These are phyloP conservation scores for Quercus aquifolioides DNA, from an alignment of 306 rosid genomes.

Conservation along the genomic window DNA sequence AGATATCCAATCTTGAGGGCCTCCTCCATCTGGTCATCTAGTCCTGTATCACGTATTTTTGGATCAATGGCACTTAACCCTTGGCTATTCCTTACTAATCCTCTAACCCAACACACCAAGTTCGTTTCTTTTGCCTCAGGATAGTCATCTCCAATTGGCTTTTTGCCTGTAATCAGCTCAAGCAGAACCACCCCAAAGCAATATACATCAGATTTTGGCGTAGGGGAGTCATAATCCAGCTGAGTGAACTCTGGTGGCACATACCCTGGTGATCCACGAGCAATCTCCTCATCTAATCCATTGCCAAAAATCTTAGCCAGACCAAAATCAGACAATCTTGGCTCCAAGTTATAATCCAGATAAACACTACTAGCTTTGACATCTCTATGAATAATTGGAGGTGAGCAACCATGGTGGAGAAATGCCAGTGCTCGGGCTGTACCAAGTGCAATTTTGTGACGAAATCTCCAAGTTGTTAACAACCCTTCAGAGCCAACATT, in stretches of 20 bases:
- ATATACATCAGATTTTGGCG: conserved; percentile 88
- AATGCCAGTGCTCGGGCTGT: conserved; percentile 91
- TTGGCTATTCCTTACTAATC: conserved; percentile 65
- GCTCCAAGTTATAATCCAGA: conserved; percentile 85
- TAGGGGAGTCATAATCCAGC: conserved; percentile 58
- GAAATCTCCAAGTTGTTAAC: conserved; percentile 82
- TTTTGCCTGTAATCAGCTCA: conserved; percentile 84
- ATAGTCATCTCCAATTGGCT: conserved; percentile 83
- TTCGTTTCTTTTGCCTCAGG: conserved; percentile 69
- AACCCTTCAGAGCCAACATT: conserved; percentile 78
- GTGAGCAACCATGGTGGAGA: conserved; percentile 98
- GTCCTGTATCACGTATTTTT: conserved; percentile 60
- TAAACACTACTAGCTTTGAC: conserved; percentile 93
- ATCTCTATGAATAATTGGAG: conserved; percentile 89
- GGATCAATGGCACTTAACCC: conserved; percentile 72
- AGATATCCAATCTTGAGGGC: conserved; percentile 91
- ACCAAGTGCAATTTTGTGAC: conserved; percentile 93
- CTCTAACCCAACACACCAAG: conserved; percentile 90
- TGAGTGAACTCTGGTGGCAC: conserved; percentile 78
- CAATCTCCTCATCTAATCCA: conserved; percentile 82
- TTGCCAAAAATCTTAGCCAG: conserved; percentile 81
- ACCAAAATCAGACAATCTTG: conserved; percentile 93
- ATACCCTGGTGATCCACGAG: conserved; percentile 71
- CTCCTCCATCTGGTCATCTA: conserved; percentile 76
- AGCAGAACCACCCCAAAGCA: conserved; percentile 91